Conservation (phyloP, 2,329 filamentous ascomycete species). For the Clarireedia hainanense region DNA sequence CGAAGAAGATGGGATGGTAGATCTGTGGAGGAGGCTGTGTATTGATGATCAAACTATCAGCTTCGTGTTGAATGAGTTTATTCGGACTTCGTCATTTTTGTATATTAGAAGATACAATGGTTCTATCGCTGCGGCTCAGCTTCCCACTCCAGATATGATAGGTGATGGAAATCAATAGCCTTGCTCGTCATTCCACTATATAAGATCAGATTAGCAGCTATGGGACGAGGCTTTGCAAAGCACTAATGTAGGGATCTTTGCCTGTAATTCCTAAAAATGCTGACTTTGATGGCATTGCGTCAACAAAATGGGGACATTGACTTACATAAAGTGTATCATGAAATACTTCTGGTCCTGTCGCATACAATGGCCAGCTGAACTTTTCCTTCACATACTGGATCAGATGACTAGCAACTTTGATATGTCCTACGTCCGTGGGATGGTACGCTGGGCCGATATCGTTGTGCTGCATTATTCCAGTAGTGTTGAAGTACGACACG, state of each 20-base stretch:
- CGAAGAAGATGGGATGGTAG: background rate
- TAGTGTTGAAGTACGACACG: slow-evolving; percentile 55
- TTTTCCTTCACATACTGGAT: slow-evolving; percentile 48
- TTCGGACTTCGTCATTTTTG: background rate
- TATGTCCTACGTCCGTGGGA: slow-evolving; percentile 52
- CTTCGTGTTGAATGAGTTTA: background rate
- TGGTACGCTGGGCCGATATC: slow-evolving; percentile 52
- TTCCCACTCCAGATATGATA: background rate
- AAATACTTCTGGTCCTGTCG: slow-evolving; percentile 45
- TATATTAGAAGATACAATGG: too few species aligned
- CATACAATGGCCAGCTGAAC: slow-evolving; percentile 48
- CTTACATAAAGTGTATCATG: slow-evolving; percentile 38
- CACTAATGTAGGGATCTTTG: too few species aligned
- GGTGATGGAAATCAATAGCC: background rate
- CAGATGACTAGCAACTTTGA: slow-evolving; percentile 53
- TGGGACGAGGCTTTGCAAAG: background rate
- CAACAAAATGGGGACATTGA: background rate
- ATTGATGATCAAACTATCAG: background rate
- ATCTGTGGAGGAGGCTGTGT: background rate
- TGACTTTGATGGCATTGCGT: too few species aligned
- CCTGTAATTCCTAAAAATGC: too few species aligned
- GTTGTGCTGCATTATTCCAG: slow-evolving; percentile 53
- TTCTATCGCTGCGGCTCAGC: background rate
- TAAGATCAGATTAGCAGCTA: background rate
- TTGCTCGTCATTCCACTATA: slow-evolving; percentile 2